Evolutionary conservation across 208 protist genomes (phyloP), one percentile per base, ranked within the genome.

Genomic region (Acanthamoeba pearcei): DNA sequence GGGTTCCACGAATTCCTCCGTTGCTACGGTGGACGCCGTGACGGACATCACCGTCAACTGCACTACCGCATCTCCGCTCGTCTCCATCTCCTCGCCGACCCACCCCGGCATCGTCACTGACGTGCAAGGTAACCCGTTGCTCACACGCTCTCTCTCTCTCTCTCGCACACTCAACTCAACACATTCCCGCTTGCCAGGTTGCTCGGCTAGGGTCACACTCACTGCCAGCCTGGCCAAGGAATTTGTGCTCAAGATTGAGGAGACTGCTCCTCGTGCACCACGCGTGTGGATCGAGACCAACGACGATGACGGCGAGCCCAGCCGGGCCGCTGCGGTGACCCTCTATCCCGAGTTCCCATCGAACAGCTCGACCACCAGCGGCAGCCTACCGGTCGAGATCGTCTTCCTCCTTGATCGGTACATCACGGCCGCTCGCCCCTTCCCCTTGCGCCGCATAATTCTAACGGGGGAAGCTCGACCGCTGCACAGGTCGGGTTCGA

Each of bases 401-500:
- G 13, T 76, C 35, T 76, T 76, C 13, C 68, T 76, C 12, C 5
- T 86, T 12, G 78, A 64, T 60, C 35, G 51, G 49, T 62, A 60
- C 42, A n/a, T n/a, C n/a, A n/a, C n/a, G n/a, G n/a, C n/a, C n/a
- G n/a, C n/a, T n/a, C n/a, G n/a, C n/a, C n/a, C n/a, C n/a, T n/a
- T n/a, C n/a, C n/a, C n/a, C n/a, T n/a, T n/a, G n/a, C n/a, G n/a
- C 42, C 4, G 42, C 42, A 46, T 46, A 4, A 46, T 46, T 46
- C 42, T 46, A 46, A 46, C 42, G 1, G 42, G 42, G 1, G 4
- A 46, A 4, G 42, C 42, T 4, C 42, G 42, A 4, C 42, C 42
- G 42, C 3, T 46, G 42, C 46, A 19, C 32, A 95, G 82, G 60
- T 95, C 94, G 29, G 94, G 94, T 35, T 76, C 51, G 15, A 95